Percentiles rank a stretch among this genome's conserved stretches.
Conservation (phyloP, 2,329 filamentous ascomycete genomes). For the Apiospora sp. region DNA sequence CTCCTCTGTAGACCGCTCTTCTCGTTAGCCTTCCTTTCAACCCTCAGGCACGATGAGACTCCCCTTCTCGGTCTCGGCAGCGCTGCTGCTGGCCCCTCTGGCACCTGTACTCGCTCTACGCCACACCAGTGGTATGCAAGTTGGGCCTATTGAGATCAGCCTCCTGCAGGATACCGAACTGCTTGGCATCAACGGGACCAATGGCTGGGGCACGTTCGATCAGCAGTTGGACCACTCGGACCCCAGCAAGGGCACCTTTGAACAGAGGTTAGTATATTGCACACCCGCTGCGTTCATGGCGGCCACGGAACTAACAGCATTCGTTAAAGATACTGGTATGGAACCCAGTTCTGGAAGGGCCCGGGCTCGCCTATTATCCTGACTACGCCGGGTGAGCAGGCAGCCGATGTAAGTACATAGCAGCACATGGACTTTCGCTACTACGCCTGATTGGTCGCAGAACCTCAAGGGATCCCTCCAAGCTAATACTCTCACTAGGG, state of each 20-base stretch:
- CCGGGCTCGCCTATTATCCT: conserved; percentile 50
- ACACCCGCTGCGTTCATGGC: not conserved
- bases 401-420: conserved; percentile 33
- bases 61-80: conserved; percentile 22
- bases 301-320: not conserved
- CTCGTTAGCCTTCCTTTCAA: not conserved
- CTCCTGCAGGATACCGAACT: conserved; percentile 35
- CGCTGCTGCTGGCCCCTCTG: conserved; percentile 39
- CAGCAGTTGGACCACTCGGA: conserved; percentile 52
- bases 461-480: not conserved
- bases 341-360: conserved; percentile 49
- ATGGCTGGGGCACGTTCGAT: conserved; percentile 45
- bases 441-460: not conserved
- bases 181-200: conserved; percentile 30
- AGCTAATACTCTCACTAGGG: conserved; percentile 32
- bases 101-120: conserved; percentile 16
- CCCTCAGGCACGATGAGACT: conserved; percentile 23
- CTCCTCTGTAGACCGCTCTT: conserved; percentile 1
- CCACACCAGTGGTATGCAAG: conserved; percentile 33
- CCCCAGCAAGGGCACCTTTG: conserved; percentile 50
- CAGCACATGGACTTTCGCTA: not conserved
- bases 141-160: conserved; percentile 34
- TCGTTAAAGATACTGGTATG: conserved; percentile 44
- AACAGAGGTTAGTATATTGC: conserved; percentile 43
- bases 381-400: conserved; percentile 50